phyloP scores from a whole-genome alignment of 176 grass and related monocot species.

The Phragmites australis region DNA sequence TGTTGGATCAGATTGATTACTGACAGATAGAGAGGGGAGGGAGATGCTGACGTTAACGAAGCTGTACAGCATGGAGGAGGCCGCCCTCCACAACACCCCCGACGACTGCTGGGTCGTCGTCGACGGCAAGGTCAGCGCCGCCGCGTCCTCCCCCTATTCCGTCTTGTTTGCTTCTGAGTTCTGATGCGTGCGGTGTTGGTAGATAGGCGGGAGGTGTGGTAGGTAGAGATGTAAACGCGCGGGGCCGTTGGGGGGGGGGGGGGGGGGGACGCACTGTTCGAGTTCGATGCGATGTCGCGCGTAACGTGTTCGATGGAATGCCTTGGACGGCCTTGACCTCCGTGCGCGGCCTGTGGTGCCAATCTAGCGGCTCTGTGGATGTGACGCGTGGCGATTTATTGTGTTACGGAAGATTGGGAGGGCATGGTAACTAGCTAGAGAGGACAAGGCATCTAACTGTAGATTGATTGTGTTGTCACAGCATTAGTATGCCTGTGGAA shows the following conservation, averaged over 20 bases:
- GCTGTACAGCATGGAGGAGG: constrained; percentile 78
- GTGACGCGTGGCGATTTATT: not conserved
- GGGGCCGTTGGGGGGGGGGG: no score
- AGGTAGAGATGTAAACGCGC: constrained; percentile 10
- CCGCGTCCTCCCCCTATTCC: not conserved
- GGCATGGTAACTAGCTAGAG: not conserved
- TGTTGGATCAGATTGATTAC: not conserved
- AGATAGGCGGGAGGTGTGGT: not conserved
- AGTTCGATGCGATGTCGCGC: not conserved
- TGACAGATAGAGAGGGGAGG: not conserved
- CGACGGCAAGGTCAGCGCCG: constrained; percentile 63
- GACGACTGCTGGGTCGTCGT: constrained; percentile 88
- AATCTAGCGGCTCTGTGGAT: not conserved
- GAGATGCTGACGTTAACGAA: constrained; percentile 72
- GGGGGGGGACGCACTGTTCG: not conserved
- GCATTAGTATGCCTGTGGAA: not conserved
- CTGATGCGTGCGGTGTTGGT: not conserved
- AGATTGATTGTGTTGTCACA: not conserved
- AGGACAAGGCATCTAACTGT: not conserved
- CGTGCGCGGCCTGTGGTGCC: not conserved
- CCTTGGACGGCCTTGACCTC: not conserved
- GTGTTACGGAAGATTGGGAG: not conserved
- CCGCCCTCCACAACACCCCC: constrained; percentile 60
- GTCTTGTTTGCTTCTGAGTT: not conserved
- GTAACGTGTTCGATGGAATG: constrained; percentile 39